These are phyloP conservation scores for Eustoma russellianum DNA, from an alignment of 257 asterid genomes.

Conservation along the genomic window DNA sequence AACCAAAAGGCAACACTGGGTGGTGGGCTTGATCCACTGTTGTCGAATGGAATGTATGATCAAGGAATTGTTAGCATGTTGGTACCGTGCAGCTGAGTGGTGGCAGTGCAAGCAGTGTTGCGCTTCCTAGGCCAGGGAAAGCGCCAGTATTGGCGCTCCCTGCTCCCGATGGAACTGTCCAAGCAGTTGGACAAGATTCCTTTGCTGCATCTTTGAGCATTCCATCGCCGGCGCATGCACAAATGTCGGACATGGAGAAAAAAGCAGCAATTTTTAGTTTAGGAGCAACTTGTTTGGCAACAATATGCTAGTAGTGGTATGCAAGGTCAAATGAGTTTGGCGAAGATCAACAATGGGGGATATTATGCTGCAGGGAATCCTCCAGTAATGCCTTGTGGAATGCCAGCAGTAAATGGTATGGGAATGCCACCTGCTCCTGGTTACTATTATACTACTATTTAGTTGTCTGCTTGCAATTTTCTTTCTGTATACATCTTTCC, in stretches of 20 bases:
- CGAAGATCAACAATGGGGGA: conserved; percentile 54
- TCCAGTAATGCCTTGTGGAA: conserved; percentile 44
- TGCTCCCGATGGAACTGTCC: conserved; percentile 66
- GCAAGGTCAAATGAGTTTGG: conserved; percentile 71
- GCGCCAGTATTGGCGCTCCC: conserved; percentile 72
- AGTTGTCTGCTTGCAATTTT: conserved; percentile 16
- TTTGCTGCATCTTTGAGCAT: conserved; percentile 62
- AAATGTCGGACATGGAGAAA: conserved; percentile 83
- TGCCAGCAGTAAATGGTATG: conserved; percentile 59
- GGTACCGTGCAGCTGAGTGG: conserved; percentile 40
- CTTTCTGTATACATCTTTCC: too few species aligned
- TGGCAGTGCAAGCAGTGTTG: conserved; percentile 79
- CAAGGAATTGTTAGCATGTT: conserved; percentile 65
- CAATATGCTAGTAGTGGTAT: conserved; percentile 64
- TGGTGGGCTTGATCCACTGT: conserved; percentile 64
- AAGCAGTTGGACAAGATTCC: conserved; percentile 61
- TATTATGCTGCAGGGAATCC: conserved; percentile 47
- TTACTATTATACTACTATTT: conserved; percentile 46
- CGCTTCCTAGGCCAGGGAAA: conserved; percentile 55
- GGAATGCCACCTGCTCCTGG: conserved; percentile 51
- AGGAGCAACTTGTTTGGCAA: conserved; percentile 79
- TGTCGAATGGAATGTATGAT: conserved; percentile 77
- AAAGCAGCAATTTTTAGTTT: conserved; percentile 60
- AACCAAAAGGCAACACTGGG: conserved; percentile 66
- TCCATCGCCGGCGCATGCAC: conserved; percentile 73